Evolutionary conservation across 257 asterid genomes (phyloP), one percentile per base, ranked within the genome.

Genomic region (Nyctanthes arbortristis): DNA sequence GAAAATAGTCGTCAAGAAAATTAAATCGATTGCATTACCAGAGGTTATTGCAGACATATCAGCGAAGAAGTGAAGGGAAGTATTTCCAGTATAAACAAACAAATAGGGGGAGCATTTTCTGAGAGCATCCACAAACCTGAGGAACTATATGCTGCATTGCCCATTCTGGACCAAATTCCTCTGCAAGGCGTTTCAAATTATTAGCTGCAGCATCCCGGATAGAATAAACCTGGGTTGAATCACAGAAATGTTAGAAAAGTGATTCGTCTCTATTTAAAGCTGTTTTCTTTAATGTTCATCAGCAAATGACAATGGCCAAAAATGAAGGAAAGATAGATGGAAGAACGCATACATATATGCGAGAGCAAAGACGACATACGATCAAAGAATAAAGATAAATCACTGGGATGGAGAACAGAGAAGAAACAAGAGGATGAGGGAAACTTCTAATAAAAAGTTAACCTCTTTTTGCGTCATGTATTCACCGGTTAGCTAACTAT

Each of bases 121-220:
- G 29, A 59, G 22, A 39, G 47, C 25, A 35, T 36, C 74, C 33
- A 73, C 78, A 71, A 69, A 89, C 96, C 96, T 90, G 96, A 36
- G n/a, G n/a, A n/a, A n/a, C n/a, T n/a, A n/a, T n/a, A n/a, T n/a
- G n/a, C n/a, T n/a, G n/a, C n/a, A n/a, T n/a, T n/a, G n/a, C n/a
- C n/a, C n/a, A n/a, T n/a, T n/a, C n/a, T n/a, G n/a, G n/a, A n/a
- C n/a, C n/a, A n/a, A n/a, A n/a, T n/a, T n/a, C n/a, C n/a, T n/a
- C n/a, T n/a, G n/a, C n/a, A n/a, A n/a, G n/a, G n/a, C 97, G 96
- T 71, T 84, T 84, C 74, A 84, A 84, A 77, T 84, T 87, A 80
- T 84, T 87, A 18, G 93, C 87, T 62, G 97, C 97, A 49, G 96
- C 96, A 45, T 89, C 96, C 74, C 96, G 82, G 72, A 89, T 89